Conservation (phyloP, 768 basidiomycete species). For the Leccinum longicurvipes region DNA sequence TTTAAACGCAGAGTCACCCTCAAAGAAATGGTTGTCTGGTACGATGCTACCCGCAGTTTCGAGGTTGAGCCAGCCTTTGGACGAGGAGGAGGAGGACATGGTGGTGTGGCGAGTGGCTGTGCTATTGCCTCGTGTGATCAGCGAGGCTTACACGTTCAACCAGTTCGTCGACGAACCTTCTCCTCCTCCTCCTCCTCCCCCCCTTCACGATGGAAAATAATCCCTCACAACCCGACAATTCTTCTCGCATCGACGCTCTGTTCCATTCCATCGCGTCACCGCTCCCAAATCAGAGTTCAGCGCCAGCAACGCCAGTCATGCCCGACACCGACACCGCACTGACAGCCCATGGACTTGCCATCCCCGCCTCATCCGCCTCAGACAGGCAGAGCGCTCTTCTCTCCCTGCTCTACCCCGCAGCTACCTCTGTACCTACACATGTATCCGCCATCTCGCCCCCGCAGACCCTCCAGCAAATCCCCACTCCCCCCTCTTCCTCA, state of each 20-base stretch:
- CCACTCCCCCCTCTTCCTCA: slow-evolving; percentile 65
- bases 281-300: neutral
- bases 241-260: neutral
- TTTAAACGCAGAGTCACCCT: slow-evolving; percentile 86
- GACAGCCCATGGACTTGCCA: slow-evolving; percentile 35
- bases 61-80: slow-evolving; percentile 86
- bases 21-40: slow-evolving; percentile 80
- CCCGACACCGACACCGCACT: slow-evolving; percentile 39
- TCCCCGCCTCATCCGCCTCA: slow-evolving; percentile 39
- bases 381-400: slow-evolving; percentile 77
- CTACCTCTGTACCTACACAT: slow-evolving; percentile 34
- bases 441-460: slow-evolving; percentile 7
- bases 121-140: slow-evolving; percentile 28
- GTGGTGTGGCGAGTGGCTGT: slow-evolving; percentile 6
- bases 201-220: neutral
- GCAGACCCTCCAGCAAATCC: slow-evolving; percentile 54
- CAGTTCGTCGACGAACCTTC: neutral
- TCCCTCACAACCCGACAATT: neutral
- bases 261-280: neutral
- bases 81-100: slow-evolving; percentile 21
- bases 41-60: slow-evolving; percentile 60
- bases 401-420: slow-evolving; percentile 58
- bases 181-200: neutral
- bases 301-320: neutral
- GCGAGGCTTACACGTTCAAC: slow-evolving; percentile 19